These are phyloP conservation scores for Panaeolus papilionaceus DNA, from an alignment of 768 basidiomycete genomes.

Conservation along the genomic window DNA sequence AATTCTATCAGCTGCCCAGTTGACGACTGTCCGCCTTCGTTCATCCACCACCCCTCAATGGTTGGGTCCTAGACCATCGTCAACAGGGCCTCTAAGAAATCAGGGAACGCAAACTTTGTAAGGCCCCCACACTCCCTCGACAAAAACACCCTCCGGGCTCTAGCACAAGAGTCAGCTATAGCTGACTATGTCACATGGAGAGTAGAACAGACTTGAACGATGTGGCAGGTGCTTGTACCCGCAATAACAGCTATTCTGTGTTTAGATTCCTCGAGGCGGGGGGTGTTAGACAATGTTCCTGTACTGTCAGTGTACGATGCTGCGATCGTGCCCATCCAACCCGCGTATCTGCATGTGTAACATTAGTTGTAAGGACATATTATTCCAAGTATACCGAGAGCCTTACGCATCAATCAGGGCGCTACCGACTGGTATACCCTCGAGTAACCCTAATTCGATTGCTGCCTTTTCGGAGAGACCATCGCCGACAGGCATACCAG, in stretches of 20 bases:
- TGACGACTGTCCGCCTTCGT: conserved; percentile 97
- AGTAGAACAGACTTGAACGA: conserved; percentile 70
- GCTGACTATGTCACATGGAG: background rate
- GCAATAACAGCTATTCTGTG: conserved; percentile 92
- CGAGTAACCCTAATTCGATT: conserved; percentile 80
- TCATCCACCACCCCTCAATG: conserved; percentile 99
- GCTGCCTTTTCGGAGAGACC: conserved; percentile 85
- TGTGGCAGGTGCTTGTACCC: conserved; percentile 95
- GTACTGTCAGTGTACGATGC: conserved; percentile 65
- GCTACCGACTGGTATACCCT: conserved; percentile 92
- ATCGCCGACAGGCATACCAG: conserved; percentile 83
- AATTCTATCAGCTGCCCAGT: conserved; percentile 99
- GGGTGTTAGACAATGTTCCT: conserved; percentile 57
- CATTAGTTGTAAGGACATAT: background rate
- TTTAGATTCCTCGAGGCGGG: conserved; percentile 75
- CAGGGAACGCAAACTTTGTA: conserved; percentile 59
- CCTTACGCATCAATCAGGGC: conserved; percentile 93
- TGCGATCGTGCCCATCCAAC: conserved; percentile 96
- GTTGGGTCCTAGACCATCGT: conserved; percentile 68
- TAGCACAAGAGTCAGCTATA: conserved; percentile 31
- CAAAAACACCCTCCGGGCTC: conserved; percentile 85
- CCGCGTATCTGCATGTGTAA: conserved; percentile 69
- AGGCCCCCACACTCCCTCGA: conserved; percentile 92
- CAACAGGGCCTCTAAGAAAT: background rate
- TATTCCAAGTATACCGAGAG: background rate